phyloP scores from a whole-genome alignment of 1,284 basidiomycete genomes.

The Amylostereum chailletii region DNA sequence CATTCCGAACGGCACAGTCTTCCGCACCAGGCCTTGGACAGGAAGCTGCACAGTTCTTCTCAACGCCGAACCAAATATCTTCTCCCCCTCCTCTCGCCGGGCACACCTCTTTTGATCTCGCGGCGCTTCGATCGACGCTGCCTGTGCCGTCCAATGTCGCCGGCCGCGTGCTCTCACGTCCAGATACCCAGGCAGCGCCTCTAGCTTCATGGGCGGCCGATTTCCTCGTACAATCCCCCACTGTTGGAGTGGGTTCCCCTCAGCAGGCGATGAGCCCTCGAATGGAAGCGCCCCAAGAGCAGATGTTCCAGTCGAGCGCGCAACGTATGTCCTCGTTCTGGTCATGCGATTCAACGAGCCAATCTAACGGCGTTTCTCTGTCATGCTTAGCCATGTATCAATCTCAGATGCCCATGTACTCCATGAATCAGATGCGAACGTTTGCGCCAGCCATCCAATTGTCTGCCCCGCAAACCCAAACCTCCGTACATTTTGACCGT shows the following conservation, averaged over 20 bases:
- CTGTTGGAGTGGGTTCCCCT: not conserved
- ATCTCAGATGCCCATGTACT: conserved; percentile 18
- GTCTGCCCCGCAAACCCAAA: conserved; percentile 21
- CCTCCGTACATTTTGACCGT: conserved; percentile 26
- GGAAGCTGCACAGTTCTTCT: conserved; percentile 67
- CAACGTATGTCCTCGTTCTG: conserved; percentile 1
- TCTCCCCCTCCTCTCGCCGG: conserved; percentile 24
- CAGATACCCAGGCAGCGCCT: conserved; percentile 9
- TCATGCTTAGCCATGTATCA: not conserved
- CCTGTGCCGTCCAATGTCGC: conserved; percentile 25
- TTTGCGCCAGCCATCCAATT: conserved; percentile 21
- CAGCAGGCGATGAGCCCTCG: not conserved
- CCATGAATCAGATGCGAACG: conserved; percentile 29
- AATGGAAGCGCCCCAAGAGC: conserved; percentile 1
- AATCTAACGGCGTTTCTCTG: not conserved
- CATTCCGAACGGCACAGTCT: conserved; percentile 48
- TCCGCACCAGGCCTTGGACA: conserved; percentile 38
- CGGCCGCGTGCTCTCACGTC: conserved; percentile 22
- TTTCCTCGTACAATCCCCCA: conserved; percentile 33
- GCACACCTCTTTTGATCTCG: conserved; percentile 43
- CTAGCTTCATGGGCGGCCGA: conserved; percentile 51
- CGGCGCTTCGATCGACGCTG: conserved; percentile 45
- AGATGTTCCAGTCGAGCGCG: conserved; percentile 1
- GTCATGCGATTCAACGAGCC: not conserved
- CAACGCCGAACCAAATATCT: conserved; percentile 16